Evolutionary conservation across 352 stramenopile species (phyloP).

Genomic region (Pythium insidiosum): DNA sequence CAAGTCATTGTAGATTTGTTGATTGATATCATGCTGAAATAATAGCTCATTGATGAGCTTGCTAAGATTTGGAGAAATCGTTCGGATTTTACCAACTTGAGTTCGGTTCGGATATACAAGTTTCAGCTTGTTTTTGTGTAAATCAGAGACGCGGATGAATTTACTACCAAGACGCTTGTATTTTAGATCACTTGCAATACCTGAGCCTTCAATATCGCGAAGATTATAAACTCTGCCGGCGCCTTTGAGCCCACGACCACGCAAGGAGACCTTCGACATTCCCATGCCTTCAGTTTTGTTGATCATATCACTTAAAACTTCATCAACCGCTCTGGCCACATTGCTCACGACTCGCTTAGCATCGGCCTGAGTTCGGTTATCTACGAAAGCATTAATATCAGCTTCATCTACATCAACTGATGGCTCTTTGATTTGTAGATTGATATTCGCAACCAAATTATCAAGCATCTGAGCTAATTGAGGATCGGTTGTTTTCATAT

Average conservation of each 20-base stretch:
- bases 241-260: neutral
- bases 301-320: no score
- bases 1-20: slow-evolving; percentile 4
- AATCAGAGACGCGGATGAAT: slow-evolving; percentile 2
- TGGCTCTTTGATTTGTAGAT: neutral
- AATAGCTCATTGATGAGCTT: slow-evolving; percentile 4
- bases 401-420: neutral
- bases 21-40: slow-evolving; percentile 7
- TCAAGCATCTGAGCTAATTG: no score
- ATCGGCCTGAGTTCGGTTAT: neutral
- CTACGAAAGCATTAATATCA: neutral
- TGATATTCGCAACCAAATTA: neutral
- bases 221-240: neutral
- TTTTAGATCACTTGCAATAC: slow-evolving; percentile 4
- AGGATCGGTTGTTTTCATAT: no score
- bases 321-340: no score
- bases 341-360: neutral
- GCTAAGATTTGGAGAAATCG: neutral
- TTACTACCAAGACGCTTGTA: slow-evolving; percentile 9
- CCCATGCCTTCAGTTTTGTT: no score
- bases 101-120: slow-evolving; percentile 5
- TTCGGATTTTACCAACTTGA: neutral
- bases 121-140: slow-evolving; percentile 2
- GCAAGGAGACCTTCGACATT: neutral
- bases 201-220: slow-evolving; percentile 2